Evolutionary conservation across 768 basidiomycete genomes (phyloP).

Genomic region (Collybia nuda): DNA sequence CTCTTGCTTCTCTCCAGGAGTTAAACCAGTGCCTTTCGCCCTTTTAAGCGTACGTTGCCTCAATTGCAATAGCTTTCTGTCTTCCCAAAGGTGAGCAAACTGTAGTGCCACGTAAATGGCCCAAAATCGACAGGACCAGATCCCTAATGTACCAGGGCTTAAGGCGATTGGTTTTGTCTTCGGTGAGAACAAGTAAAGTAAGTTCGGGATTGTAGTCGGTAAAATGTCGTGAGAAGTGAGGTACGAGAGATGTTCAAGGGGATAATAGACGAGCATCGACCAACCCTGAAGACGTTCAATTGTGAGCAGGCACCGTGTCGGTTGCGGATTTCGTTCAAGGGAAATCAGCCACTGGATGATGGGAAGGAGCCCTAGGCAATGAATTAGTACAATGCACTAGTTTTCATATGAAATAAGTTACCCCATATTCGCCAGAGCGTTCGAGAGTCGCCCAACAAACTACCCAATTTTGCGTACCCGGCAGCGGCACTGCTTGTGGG

Average conservation of each 20-base stretch:
- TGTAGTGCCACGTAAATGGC: conserved; percentile 76
- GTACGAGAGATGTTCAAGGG: conserved; percentile 76
- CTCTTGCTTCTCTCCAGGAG: conserved; percentile 53
- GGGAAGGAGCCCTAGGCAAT: conserved; percentile 61
- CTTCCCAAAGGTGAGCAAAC: conserved; percentile 70
- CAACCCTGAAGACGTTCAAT: conserved; percentile 81
- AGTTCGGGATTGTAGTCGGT: conserved; percentile 50
- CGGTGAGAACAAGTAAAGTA: conserved; percentile 40
- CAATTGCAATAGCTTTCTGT: conserved; percentile 55
- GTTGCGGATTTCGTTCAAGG: conserved; percentile 68
- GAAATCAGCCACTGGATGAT: conserved; percentile 80
- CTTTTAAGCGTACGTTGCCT: conserved; percentile 58
- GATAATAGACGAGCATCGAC: conserved; percentile 80
- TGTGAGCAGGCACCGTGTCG: conserved; percentile 67
- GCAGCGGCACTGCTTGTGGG: conserved; percentile 55
- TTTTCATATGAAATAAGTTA: conserved; percentile 19
- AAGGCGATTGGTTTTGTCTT: conserved; percentile 42
- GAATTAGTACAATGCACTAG: neutral
- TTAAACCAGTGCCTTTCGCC: conserved; percentile 49
- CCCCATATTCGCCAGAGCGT: conserved; percentile 82
- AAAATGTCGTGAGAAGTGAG: conserved; percentile 61
- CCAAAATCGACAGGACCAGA: conserved; percentile 86
- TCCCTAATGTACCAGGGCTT: conserved; percentile 44
- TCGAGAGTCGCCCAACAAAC: conserved; percentile 63
- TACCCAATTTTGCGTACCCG: conserved; percentile 52